Evolutionary conservation across 305 asterid genomes (phyloP), one percentile per base, ranked within the genome.

Genomic region (Fraxinus albicans): DNA sequence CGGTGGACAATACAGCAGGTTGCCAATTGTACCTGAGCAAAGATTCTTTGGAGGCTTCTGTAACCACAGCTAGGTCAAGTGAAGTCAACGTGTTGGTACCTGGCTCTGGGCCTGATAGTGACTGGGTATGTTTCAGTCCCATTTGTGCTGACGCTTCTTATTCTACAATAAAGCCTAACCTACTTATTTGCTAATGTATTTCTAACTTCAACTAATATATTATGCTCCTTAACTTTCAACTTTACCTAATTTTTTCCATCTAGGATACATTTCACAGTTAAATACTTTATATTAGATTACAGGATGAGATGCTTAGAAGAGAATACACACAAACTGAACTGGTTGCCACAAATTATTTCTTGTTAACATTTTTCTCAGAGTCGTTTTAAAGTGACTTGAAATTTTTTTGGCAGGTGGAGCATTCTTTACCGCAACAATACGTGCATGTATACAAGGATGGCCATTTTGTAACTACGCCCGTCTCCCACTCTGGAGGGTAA

Each of bases 401-500:
- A 44, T 47, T 83, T 81, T 60, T 63, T 19, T 63, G 72, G 87
- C 89, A 97, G 99, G 95, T 83, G 65, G 98, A 97, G 89, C 97
- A 93, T 87, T 89, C 98, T 86, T 90, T 97, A 88, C 99, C 98
- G 0, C 97, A 97, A 69, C 99, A 97, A 80, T 95, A 90, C 72
- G 79, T 91, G 84, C 97, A 97, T 77, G 88, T 23, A 13, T 97
- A 88, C 92, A 93, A 90, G 90, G 96, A 92, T 76, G 98, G 98
- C 34, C 97, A 90, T 60, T 95, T 95, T 63, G 89, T 89, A 73
- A 97, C 99, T 21, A 90, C 94, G 63, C 97, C 99, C 0, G 91
- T 93, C 72, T 90, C 97, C 80, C 99, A 97, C 90, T 95, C 99
- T 8, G 99, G 97, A 78, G 98, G 92, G 87, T 97, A 90, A 90